These are phyloP conservation scores for Malassezia equina DNA, from an alignment of 1,284 basidiomycete species.

Conservation along the genomic window DNA sequence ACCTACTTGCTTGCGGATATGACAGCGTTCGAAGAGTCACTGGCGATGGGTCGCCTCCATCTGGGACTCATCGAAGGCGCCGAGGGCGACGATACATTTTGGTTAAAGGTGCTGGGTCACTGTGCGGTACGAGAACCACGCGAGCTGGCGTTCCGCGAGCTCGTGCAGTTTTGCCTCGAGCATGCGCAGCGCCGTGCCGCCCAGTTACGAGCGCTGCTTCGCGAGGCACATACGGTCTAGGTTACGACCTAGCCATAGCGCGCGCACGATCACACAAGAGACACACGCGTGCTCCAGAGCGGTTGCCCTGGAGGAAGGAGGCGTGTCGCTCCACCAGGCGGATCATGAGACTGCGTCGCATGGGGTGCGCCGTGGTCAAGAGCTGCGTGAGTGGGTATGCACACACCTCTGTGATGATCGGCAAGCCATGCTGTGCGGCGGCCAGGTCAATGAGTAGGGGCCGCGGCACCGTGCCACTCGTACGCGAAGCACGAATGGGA, in stretches of 20 bases:
- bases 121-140: not conserved
- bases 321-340: conserved; percentile 38
- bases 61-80: conserved; percentile 20
- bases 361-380: conserved; percentile 32
- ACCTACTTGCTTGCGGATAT: conserved; percentile 69
- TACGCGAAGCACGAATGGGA: not conserved
- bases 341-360: conserved; percentile 34
- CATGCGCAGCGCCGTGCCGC: conserved; percentile 7
- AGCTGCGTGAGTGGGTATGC: conserved; percentile 19
- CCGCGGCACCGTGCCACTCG: not conserved
- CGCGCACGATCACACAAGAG: conserved; percentile 45
- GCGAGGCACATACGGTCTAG: conserved; percentile 1
- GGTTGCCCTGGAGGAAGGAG: conserved; percentile 42
- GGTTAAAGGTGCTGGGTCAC: not conserved
- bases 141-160: not conserved
- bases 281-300: conserved; percentile 41
- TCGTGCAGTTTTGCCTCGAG: conserved; percentile 9
- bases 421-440: conserved; percentile 35
- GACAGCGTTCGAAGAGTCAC: conserved; percentile 76
- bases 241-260: conserved; percentile 38
- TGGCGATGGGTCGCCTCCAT: conserved; percentile 51
- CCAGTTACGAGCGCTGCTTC: not conserved
- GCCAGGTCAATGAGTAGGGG: conserved; percentile 41
- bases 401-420: conserved; percentile 38
- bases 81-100: conserved; percentile 5